These are phyloP conservation scores for Aspergillus quadricinctus DNA, from an alignment of 2,329 filamentous ascomycete genomes.

Conservation along the genomic window DNA sequence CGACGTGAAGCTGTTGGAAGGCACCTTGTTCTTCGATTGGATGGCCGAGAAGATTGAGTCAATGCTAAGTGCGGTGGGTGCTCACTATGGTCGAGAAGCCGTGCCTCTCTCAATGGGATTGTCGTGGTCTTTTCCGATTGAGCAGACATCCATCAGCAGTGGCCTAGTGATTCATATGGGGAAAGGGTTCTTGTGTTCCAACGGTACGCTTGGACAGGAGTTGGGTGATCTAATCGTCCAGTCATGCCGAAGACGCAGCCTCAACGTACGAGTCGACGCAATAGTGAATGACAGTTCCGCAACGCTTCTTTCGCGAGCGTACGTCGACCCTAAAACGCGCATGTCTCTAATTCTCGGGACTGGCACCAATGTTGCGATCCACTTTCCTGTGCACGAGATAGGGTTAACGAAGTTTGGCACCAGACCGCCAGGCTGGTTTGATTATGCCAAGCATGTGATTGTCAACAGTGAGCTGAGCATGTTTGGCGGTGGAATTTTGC, in stretches of 20 bases:
- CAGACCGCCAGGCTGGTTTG: conserved; percentile 52
- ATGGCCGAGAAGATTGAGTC: conserved; percentile 58
- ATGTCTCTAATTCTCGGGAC: conserved; percentile 63
- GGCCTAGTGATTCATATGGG: conserved; percentile 60
- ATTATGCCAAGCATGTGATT: conserved; percentile 56
- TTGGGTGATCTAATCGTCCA: conserved; percentile 56
- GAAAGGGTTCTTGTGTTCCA: conserved; percentile 59
- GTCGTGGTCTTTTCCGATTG: conserved; percentile 64
- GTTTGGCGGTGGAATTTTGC: conserved; percentile 56
- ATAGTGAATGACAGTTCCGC: conserved; percentile 63
- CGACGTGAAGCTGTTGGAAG: conserved; percentile 50
- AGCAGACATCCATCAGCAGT: conserved; percentile 57
- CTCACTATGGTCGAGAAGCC: conserved; percentile 35
- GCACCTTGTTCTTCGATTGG: conserved; percentile 61
- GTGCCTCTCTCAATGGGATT: conserved; percentile 54
- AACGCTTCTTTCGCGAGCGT: conserved; percentile 58
- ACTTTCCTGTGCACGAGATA: conserved; percentile 54
- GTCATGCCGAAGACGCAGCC: conserved; percentile 50
- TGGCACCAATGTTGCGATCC: conserved; percentile 61
- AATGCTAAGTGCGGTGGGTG: conserved; percentile 44
- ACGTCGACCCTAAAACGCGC: conserved; percentile 56
- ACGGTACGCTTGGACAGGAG: conserved; percentile 57
- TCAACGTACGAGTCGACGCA: conserved; percentile 57
- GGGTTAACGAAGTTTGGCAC: conserved; percentile 53
- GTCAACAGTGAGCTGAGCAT: conserved; percentile 65